Evolutionary conservation across 176 grass and related monocot genomes (phyloP).

Genomic region (Echinochloa phyllopogon): DNA sequence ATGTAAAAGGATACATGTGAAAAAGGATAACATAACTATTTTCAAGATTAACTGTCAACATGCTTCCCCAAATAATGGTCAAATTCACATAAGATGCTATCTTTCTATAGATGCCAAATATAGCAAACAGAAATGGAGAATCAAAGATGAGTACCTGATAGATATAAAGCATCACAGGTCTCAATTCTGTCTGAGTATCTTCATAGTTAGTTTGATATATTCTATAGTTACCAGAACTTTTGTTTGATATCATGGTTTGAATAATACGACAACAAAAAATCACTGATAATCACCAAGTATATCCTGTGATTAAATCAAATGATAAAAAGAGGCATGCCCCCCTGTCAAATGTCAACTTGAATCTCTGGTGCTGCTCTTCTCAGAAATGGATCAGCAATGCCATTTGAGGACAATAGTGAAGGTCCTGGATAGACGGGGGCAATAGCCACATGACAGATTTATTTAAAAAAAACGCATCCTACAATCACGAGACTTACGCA

Average conservation of each 20-base stretch:
- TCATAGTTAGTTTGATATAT: background rate
- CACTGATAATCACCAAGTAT: background rate
- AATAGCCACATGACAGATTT: background rate
- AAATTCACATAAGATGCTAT: background rate
- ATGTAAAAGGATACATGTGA: background rate
- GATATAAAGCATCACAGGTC: background rate
- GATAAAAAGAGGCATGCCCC: background rate
- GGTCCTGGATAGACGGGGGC: background rate
- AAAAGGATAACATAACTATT: background rate
- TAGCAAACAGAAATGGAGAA: background rate
- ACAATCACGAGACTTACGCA: background rate
- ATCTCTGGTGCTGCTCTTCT: background rate
- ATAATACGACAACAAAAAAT: background rate
- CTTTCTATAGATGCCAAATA: background rate
- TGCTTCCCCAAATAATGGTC: background rate
- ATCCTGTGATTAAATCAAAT: background rate
- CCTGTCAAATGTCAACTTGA: background rate
- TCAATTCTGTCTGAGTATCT: background rate
- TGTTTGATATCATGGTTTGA: background rate
- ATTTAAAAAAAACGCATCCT: background rate
- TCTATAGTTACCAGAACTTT: background rate
- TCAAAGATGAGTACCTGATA: background rate
- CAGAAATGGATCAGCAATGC: background rate
- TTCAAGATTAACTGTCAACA: background rate
- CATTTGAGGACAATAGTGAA: background rate